These are phyloP conservation scores for Polyporus tsugae DNA, from an alignment of 1,284 basidiomycete species.

Conservation along the genomic window DNA sequence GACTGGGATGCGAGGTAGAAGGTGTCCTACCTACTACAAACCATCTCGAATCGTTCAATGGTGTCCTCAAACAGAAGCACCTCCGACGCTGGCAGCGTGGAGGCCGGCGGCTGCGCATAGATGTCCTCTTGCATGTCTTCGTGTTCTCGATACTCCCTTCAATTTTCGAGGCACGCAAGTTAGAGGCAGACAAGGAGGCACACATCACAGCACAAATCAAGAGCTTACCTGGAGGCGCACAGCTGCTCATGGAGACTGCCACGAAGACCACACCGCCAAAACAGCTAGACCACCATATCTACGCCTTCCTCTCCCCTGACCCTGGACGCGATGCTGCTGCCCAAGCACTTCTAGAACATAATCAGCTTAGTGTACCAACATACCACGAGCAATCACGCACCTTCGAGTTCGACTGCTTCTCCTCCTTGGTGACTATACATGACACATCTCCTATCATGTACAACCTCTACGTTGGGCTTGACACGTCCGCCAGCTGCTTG, in stretches of 20 bases:
- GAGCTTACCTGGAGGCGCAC: neutral
- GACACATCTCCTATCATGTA: neutral
- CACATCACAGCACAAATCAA: neutral
- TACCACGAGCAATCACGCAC: neutral
- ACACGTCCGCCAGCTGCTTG: neutral
- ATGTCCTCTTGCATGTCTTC: neutral
- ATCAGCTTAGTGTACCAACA: too few species aligned
- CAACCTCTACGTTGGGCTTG: neutral
- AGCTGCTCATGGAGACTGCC: neutral
- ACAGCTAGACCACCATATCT: too few species aligned
- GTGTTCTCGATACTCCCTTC: neutral
- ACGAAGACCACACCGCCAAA: too few species aligned
- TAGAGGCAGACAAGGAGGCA: neutral
- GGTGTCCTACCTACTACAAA: too few species aligned
- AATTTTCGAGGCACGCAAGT: neutral
- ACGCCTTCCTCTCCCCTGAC: too few species aligned
- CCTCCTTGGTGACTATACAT: neutral
- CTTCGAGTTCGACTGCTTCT: neutral
- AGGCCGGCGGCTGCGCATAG: neutral
- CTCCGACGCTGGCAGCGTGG: too few species aligned
- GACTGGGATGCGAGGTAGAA: too few species aligned
- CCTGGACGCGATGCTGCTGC: too few species aligned
- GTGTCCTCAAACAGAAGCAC: too few species aligned
- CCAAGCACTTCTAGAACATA: too few species aligned
- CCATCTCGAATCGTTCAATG: too few species aligned